phyloP scores from a whole-genome alignment of 257 asterid species.

The Solanum dulcamara region DNA sequence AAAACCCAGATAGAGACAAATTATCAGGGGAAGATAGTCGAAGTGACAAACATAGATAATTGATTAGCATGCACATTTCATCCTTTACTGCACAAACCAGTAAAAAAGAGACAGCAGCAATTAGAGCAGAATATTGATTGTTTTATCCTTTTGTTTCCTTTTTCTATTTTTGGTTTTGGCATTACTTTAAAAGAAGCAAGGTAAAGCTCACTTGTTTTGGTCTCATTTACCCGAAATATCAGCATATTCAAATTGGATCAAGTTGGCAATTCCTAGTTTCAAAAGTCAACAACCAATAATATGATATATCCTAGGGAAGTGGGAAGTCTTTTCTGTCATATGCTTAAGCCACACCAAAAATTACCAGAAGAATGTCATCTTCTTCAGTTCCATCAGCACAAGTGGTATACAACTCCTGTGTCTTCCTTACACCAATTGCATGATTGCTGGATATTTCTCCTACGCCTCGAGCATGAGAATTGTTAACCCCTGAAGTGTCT shows the following conservation, averaged over 20 bases:
- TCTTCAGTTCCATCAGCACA: constrained; percentile 37
- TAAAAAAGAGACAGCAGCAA: neutral
- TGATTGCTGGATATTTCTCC: constrained; percentile 19
- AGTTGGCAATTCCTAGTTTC: neutral
- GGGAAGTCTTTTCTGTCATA: neutral
- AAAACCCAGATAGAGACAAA: neutral
- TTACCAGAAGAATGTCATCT: constrained; percentile 84
- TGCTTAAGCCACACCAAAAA: constrained; percentile 1
- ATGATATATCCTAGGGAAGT: neutral
- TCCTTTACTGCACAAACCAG: neutral
- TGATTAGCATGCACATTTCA: neutral
- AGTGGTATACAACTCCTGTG: constrained; percentile 11
- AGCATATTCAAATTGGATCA: neutral
- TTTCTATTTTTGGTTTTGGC: neutral
- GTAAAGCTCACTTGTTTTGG: neutral
- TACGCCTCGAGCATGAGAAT: constrained; percentile 18
- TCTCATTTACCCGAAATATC: neutral
- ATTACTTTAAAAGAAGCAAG: neutral
- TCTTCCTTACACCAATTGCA: constrained; percentile 15
- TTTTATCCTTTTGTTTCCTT: neutral
- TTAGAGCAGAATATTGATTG: neutral
- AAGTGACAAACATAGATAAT: neutral
- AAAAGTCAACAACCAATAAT: neutral
- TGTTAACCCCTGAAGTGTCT: constrained; percentile 11
- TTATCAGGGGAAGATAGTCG: neutral